Evolutionary conservation across 1,284 basidiomycete species (phyloP), one percentile per base, ranked within the genome.

Genomic region (Moniliophthora roreri): DNA sequence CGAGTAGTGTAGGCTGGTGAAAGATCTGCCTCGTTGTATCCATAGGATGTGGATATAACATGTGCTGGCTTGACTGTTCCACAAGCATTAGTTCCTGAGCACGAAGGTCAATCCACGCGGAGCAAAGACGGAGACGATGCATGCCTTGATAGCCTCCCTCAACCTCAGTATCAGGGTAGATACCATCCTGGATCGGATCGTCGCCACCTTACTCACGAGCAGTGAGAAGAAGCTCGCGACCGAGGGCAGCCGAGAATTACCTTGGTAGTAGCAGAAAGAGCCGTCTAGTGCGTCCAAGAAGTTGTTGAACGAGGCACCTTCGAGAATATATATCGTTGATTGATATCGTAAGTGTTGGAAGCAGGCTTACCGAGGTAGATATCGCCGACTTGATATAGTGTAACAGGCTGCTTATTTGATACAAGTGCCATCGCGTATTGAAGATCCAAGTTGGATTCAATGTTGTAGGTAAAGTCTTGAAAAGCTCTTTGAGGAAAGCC

Each of bases 311-410:
- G 75, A 74, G 3, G 69, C 66, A 23, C 70, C 63, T 64, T 56
- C 34, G 10, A 45, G 11, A 28, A 49, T 54, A 16, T 26, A 5
- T 13, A 24, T 20, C 9, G 32, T 18, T n/a, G 66, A 54, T 58
- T 59, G 0, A 60, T 21, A 0, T 57, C 58, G 6, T 55, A 48
- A 3, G 46, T 18, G 8, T 60, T 64, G 8, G 20, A 3, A 24
- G 16, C 15, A 35, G 4, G 54, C 58, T 9, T 53, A 67, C 73
- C 70, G 64, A 73, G 66, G 21, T 66, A 58, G 9, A 71, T 51
- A 59, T 80, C 78, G 11, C 79, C 78, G 34, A 74, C 72, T 62
- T 80, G 79, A 61, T 79, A 78, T 16, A 79, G 61, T 1, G 69
- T 73, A 1, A 79, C 70, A 24, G 65, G 55, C 44, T 76, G 71